A percentile compares a stretch with the other conserved stretches of the same genome.
phyloP scores from a whole-genome alignment of 352 stramenopile species.

The Globisporangium apiculatum region DNA sequence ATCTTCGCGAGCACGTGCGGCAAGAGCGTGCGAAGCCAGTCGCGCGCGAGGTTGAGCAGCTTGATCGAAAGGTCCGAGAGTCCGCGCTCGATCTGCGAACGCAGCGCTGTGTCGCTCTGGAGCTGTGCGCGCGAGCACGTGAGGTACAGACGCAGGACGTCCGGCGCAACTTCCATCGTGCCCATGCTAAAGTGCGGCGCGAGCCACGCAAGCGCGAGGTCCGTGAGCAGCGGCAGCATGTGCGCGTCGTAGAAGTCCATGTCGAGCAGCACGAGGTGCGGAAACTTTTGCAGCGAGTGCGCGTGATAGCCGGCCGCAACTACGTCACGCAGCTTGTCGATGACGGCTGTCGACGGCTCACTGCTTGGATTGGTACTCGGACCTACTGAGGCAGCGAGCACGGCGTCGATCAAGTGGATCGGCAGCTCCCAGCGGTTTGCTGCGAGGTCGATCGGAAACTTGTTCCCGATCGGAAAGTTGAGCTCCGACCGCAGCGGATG shows the following conservation, averaged over 20 bases:
- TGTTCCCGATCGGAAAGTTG: constrained; percentile 91
- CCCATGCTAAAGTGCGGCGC: constrained; percentile 87
- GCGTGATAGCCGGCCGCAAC: constrained; percentile 88
- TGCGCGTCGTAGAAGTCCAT: constrained; percentile 92
- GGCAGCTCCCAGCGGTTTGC: constrained; percentile 90
- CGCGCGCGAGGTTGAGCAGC: constrained; percentile 96
- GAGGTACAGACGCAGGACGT: constrained; percentile 60
- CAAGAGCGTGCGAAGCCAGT: constrained; percentile 96
- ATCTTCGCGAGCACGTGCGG: constrained; percentile 99
- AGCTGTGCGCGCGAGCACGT: constrained; percentile 51
- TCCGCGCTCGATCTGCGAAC: constrained; percentile 65
- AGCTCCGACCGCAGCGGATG: constrained; percentile 88
- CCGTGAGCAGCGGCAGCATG: constrained; percentile 92
- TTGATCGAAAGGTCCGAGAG: constrained; percentile 91
- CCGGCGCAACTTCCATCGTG: constrained; percentile 89
- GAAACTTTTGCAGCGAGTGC: constrained; percentile 95
- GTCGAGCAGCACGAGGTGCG: constrained; percentile 97
- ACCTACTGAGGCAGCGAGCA: constrained; percentile 46
- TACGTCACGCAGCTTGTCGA: constrained; percentile 79
- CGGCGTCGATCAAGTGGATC: constrained; percentile 92
- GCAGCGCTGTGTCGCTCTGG: constrained; percentile 67
- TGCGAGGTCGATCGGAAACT: constrained; percentile 86
- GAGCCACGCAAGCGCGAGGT: constrained; percentile 79
- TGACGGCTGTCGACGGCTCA: constrained; percentile 11
- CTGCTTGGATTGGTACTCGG: too few relatives aligned